Evolutionary conservation across 805 yeast genomes (phyloP).

Genomic region (Metschnikowia chrysomelidarum): DNA sequence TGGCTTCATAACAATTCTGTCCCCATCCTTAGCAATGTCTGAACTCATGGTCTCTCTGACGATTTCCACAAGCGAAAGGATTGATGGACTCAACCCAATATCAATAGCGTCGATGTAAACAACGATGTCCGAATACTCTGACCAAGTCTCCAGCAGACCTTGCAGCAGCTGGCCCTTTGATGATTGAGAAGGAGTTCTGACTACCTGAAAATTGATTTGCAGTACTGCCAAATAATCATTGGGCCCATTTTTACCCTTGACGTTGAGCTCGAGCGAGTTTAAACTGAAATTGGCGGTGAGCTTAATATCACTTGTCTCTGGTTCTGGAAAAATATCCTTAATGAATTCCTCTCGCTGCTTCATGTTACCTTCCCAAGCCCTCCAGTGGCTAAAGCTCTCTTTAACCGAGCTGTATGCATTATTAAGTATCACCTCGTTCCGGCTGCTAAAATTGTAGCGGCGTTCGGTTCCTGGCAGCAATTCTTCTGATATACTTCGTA

Average conservation of each 20-base stretch:
- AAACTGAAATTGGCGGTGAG: slow-evolving; percentile 2
- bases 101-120: slow-evolving; percentile 11
- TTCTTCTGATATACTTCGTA: slow-evolving; percentile 64
- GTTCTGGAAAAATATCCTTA: slow-evolving; percentile 17
- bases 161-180: no score
- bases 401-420: slow-evolving; percentile 56
- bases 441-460: slow-evolving; percentile 10
- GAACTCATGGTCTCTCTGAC: not conserved
- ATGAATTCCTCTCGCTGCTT: slow-evolving; percentile 58
- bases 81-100: slow-evolving; percentile 5
- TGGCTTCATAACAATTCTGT: not conserved
- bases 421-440: slow-evolving; percentile 44
- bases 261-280: slow-evolving; percentile 2
- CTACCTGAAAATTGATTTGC: slow-evolving; percentile 3
- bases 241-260: slow-evolving; percentile 1
- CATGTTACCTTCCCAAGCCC: slow-evolving; percentile 85
- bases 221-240: slow-evolving; percentile 3
- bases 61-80: slow-evolving; percentile 3
- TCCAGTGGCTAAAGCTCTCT: slow-evolving; percentile 69
- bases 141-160: no score
- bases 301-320: not conserved
- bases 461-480: not conserved
- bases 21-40: not conserved
- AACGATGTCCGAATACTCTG: slow-evolving; percentile 6
- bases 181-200: no score